These are phyloP conservation scores for Termitomyces sp. DNA, from an alignment of 768 basidiomycete species.

Conservation along the genomic window DNA sequence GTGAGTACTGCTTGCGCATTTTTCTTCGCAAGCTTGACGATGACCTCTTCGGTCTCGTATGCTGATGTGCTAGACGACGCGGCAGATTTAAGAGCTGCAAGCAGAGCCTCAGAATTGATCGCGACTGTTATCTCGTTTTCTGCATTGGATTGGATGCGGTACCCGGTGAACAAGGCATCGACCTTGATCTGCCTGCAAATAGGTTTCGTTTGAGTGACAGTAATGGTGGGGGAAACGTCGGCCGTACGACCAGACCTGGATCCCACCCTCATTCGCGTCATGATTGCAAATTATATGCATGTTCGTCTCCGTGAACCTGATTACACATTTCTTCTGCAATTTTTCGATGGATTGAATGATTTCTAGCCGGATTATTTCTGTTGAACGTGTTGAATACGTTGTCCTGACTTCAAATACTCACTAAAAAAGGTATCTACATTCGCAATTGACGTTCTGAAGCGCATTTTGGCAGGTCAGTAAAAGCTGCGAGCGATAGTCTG, in stretches of 20 bases:
- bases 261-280: constrained; percentile 75
- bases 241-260: constrained; percentile 73
- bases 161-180: constrained; percentile 62
- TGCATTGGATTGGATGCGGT: constrained; percentile 85
- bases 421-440: constrained; percentile 53
- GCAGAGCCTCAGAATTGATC: constrained; percentile 69
- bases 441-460: constrained; percentile 56
- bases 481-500: not conserved
- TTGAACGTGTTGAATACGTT: not conserved
- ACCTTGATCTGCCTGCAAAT: constrained; percentile 53
- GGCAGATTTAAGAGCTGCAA: constrained; percentile 66
- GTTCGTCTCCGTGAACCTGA: constrained; percentile 68
- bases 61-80: constrained; percentile 38
- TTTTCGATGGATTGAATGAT: constrained; percentile 81
- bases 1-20: constrained; percentile 71
- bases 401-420: constrained; percentile 19
- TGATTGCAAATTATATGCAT: constrained; percentile 83
- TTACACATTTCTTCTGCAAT: constrained; percentile 77
- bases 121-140: constrained; percentile 74
- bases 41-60: constrained; percentile 57
- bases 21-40: constrained; percentile 86
- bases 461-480: constrained; percentile 29
- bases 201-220: not conserved
- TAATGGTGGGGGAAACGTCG: not conserved
- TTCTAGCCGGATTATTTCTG: constrained; percentile 31